Evolutionary conservation across 2,329 filamentous ascomycete genomes (phyloP), one percentile per base, ranked within the genome.

Genomic region (Claviceps digitariae): DNA sequence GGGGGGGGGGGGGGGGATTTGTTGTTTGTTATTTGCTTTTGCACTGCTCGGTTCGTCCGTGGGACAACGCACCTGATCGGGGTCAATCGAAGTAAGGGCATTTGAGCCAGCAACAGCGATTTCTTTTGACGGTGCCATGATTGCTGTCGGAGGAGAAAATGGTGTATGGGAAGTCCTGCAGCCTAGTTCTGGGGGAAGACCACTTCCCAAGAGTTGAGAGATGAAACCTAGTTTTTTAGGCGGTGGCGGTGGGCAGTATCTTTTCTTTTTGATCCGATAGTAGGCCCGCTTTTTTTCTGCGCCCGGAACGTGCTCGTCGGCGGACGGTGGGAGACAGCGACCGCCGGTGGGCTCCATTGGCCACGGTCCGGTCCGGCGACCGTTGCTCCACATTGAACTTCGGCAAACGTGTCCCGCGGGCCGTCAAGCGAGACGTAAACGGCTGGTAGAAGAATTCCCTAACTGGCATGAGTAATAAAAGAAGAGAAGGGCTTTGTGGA

Each of bases 101-200:
- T 63, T 61, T 20, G 67, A 61, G 60, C 63, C 61, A 45, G 62
- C 57, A 46, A 61, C 61, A 54, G 61, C 66, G 52, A 73, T 60
- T 56, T 70, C 64, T 59, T 71, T 72, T 54, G 70, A 72, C 55
- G 69, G 65, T 27, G 69, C 66, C 72, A 73, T 74, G 57, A 55
- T 66, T 56, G 31, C 27, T 29, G 27, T 44, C 13, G 59, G 56
- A 43, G n/a, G 27, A 10, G 27, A 3, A 6, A 12, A 27, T 23
- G 17, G 15, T 46, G 44, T 25, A 46, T 44, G 31, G 49, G 12
- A 17, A 52, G 17, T 52, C 15, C 6, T 48, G 15, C 31, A 25
- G 38, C 31, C 25, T 34, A 1, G 12, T 45, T 50, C 50, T 52
- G 51, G 46, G 58, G 43, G 54, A 48, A 46, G 54, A 55, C 56